Evolutionary conservation across 2,329 filamentous ascomycete genomes (phyloP).

Genomic region (Beauveria pseudobassiana): DNA sequence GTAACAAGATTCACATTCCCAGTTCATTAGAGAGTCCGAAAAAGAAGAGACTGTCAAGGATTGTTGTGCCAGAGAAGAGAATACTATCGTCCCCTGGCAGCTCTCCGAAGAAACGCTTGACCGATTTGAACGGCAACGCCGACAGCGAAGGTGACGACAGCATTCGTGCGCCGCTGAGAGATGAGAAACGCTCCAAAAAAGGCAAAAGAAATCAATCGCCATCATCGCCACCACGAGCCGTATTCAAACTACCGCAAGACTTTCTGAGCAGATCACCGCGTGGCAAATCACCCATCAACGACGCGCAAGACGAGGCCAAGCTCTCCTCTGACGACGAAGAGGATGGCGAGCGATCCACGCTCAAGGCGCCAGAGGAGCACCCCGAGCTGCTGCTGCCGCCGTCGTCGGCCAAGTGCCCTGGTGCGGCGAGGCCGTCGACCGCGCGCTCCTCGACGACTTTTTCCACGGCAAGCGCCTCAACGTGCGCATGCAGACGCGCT

Average conservation of each 20-base stretch:
- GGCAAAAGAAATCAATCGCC: constrained; percentile 3
- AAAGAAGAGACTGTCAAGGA: not conserved
- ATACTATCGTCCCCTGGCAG: constrained; percentile 1
- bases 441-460: constrained; percentile 45
- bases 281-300: not conserved
- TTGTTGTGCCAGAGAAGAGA: not conserved
- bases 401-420: constrained; percentile 45
- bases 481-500: constrained; percentile 51
- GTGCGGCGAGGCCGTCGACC: constrained; percentile 54
- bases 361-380: not conserved
- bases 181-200: not conserved
- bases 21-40: constrained; percentile 6
- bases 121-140: not conserved
- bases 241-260: constrained; percentile 17
- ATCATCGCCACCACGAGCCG: constrained; percentile 14
- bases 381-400: not conserved
- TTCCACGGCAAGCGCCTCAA: constrained; percentile 40
- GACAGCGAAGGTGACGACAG: constrained; percentile 3
- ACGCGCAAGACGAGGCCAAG: not conserved
- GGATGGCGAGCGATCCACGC: not conserved
- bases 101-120: not conserved
- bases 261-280: not conserved
- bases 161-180: not conserved
- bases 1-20: not conserved
- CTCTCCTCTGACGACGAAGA: not conserved